Base-by-base conservation (phyloP, 129 eudicot species). In the Solidago caesia region DNA sequence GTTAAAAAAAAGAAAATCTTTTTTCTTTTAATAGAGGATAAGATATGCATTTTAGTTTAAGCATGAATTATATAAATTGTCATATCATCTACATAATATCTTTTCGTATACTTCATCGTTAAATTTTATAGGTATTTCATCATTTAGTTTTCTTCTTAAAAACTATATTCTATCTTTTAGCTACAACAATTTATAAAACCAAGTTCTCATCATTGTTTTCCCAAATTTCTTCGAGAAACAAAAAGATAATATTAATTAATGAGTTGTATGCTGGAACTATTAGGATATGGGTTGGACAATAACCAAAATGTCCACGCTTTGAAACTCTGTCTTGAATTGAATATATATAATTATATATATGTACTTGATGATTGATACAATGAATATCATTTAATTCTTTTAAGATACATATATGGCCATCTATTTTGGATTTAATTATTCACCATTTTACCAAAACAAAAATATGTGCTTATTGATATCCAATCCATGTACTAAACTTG, bases 181-280 rank as follows among this genome's bases (percentile, higher is more conserved):
- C 21, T 11, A 53, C 16, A 53, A 4, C 59, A 53, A 14, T 53
- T 21, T 21, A 21, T 21, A 21, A 21, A 21, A 13, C 39, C 39
- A 3, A 33, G 2, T 33, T 33, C 39, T 33, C 2, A 33, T 33
- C 39, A 33, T 33, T 33, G 3, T 33, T 33, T 33, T 33, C 39
- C 39, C 53, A 5, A 12, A 2, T 48, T 48, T 47, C 6, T 48
- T 48, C 2, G 8, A 12, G 12, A 6, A 48, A 10, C 3, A 48
- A 6, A 48, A 52, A 52, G 58, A 49, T 49, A 49, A 49, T 52
- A 52, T 16, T 55, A 39, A 63, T 39, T 63, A 33, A 63, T 39
- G 68, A 5, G 47, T 12, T 8, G 68, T 41, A 5, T 63, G 68
- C 68, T 63, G 68, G 68, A 63, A 63, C 39, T 63, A 29, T 27